Percentiles rank a stretch among this genome's conserved stretches.
phyloP scores from a whole-genome alignment of 1,284 basidiomycete genomes.

The Coniferiporia weirii region DNA sequence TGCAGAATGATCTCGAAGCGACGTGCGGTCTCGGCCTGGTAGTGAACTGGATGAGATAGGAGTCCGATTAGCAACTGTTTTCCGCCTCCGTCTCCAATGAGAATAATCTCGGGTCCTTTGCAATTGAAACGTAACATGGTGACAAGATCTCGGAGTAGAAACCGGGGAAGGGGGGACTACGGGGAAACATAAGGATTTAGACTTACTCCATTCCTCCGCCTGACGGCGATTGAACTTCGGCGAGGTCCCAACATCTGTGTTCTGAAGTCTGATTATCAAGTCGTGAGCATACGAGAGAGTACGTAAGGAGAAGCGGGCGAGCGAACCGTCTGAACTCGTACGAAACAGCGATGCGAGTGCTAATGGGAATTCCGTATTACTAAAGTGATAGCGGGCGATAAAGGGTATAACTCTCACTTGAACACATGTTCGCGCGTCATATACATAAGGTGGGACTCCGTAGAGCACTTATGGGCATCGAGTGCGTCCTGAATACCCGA shows the following conservation, averaged over 20 bases:
- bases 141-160: background rate
- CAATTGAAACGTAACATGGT: no score
- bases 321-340: constrained; percentile 60
- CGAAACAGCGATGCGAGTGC: constrained; percentile 63
- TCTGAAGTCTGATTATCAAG: constrained; percentile 30
- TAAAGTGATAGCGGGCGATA: background rate
- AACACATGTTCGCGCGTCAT: constrained; percentile 66
- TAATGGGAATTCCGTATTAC: constrained; percentile 27
- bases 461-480: constrained; percentile 60
- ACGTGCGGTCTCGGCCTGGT: constrained; percentile 56
- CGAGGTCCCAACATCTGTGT: constrained; percentile 26
- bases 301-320: constrained; percentile 23
- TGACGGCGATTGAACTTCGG: constrained; percentile 60
- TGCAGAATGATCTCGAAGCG: constrained; percentile 47
- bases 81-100: background rate
- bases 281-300: constrained; percentile 18
- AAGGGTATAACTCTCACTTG: constrained; percentile 46
- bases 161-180: background rate
- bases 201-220: constrained; percentile 70
- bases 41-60: constrained; percentile 42
- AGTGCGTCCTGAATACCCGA: constrained; percentile 60
- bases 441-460: constrained; percentile 61
- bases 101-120: no score
- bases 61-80: background rate
- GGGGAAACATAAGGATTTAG: constrained; percentile 4